Evolutionary conservation across 2,329 filamentous ascomycete genomes (phyloP), one percentile per base, ranked within the genome.

Genomic region (Arthrobotrys entomopaga): DNA sequence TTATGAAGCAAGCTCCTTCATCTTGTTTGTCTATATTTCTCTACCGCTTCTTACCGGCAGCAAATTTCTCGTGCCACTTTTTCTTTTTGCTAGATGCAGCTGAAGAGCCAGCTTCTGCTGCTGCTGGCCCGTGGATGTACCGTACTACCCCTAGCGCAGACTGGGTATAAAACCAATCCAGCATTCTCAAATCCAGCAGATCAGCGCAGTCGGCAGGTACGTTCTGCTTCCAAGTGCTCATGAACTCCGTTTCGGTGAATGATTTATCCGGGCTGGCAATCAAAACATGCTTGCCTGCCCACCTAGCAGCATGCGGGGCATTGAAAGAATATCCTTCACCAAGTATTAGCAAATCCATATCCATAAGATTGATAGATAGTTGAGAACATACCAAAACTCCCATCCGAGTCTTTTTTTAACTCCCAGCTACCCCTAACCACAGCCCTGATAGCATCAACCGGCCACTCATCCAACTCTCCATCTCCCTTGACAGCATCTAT

Each of bases 61-160:
- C 70, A 22, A 74, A 74, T 34, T 74, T 74, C 24, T 74, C 70
- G 26, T 74, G 70, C 70, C 70, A 74, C 22, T 74, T 74, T 15
- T 74, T 73, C 57, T 66, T 74, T 34, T 74, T 74, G 50, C 53
- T 63, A 16, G 24, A 20, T 5, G 63, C 50, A 2, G 57, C 40
- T 8, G 57, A 49, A 11, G 26, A 48, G 7, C 57, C 29, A 20
- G 34, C 50, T 48, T 67, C 63, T 4, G 48, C 60, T 1, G 53
- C 57, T 4, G 69, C 58, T 2, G 38, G 13, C n/a, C 64, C 64
- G 22, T 74, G 70, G 38, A 74, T 64, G 24, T 74, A 74, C 2
- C 58, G 63, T n/a, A 74, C 49, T 13, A 74, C 57, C 10, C 70
- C 70, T 16, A 74, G 16, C 11, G 52, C 70, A n/a, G 70, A 74